Conservation (phyloP, 2,329 filamentous ascomycete genomes). For the Verticillium dahliae region DNA sequence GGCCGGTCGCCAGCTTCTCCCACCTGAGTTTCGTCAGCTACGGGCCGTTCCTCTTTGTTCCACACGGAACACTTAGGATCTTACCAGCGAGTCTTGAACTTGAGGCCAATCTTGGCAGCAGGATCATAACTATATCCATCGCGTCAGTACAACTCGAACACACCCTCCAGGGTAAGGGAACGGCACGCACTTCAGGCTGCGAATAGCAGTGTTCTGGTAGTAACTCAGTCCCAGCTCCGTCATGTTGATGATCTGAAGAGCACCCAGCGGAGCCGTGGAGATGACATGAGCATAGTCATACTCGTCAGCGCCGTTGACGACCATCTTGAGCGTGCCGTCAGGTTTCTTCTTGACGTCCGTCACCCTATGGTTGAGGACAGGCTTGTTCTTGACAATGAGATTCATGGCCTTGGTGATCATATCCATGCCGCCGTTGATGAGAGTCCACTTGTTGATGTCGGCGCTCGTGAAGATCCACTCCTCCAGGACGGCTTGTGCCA, state of each 20-base stretch:
- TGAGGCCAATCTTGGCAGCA: slow-evolving; percentile 21
- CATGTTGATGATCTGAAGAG: slow-evolving; percentile 17
- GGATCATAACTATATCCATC: slow-evolving; percentile 15
- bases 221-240: slow-evolving; percentile 18
- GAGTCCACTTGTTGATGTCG: slow-evolving; percentile 17
- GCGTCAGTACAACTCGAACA: not conserved
- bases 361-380: slow-evolving; percentile 12
- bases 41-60: too few relatives aligned
- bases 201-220: slow-evolving; percentile 20
- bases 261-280: slow-evolving; percentile 17
- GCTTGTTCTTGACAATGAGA: slow-evolving; percentile 14
- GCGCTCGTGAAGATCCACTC: slow-evolving; percentile 17
- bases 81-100: slow-evolving; percentile 19
- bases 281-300: slow-evolving; percentile 15
- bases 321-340: slow-evolving; percentile 12
- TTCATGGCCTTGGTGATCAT: slow-evolving; percentile 20
- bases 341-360: slow-evolving; percentile 12
- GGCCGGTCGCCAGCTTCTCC: slow-evolving; percentile 13
- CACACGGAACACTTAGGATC: not conserved
- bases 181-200: slow-evolving; percentile 15
- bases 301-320: slow-evolving; percentile 13
- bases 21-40: slow-evolving; percentile 5
- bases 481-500: slow-evolving; percentile 14
- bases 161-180: too few relatives aligned
- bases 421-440: slow-evolving; percentile 23